These are phyloP conservation scores for Hysterium pulicare DNA, from an alignment of 2,329 filamentous ascomycete genomes.

Conservation along the genomic window DNA sequence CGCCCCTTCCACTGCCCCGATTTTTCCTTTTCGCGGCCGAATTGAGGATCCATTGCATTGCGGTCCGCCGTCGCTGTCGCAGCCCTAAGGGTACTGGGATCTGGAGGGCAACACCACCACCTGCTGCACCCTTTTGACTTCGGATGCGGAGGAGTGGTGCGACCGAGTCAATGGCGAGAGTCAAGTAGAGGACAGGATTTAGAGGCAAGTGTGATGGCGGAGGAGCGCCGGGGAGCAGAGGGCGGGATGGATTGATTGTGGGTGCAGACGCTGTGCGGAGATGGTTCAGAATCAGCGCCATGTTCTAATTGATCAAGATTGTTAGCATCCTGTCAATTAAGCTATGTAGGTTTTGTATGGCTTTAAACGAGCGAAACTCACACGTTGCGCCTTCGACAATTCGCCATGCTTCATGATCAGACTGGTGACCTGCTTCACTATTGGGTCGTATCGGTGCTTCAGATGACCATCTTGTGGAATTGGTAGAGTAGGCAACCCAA, in stretches of 20 bases:
- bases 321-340: conserved; percentile 1
- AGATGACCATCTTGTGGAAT: conserved; percentile 63
- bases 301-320: conserved; percentile 59
- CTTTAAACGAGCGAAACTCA: conserved; percentile 48
- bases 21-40: conserved; percentile 75
- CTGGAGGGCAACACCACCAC: conserved; percentile 80
- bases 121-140: conserved; percentile 71
- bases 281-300: conserved; percentile 75
- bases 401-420: conserved; percentile 91
- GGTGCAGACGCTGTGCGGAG: conserved; percentile 83
- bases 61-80: conserved; percentile 72
- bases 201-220: conserved; percentile 77
- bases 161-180: conserved; percentile 86
- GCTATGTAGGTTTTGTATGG: conserved; percentile 8
- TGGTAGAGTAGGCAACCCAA: conserved; percentile 65
- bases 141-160: conserved; percentile 82
- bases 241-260: conserved; percentile 65
- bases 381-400: conserved; percentile 82
- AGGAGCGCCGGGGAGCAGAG: conserved; percentile 72
- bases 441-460: conserved; percentile 79
- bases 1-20: conserved; percentile 65
- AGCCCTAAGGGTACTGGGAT: conserved; percentile 73
- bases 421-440: conserved; percentile 83
- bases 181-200: conserved; percentile 85
- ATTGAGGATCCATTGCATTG: conserved; percentile 86